Evolutionary conservation across 2,329 filamentous ascomycete species (phyloP), one percentile per base, ranked within the genome.

Genomic region (Ilyonectria mors-panacis): DNA sequence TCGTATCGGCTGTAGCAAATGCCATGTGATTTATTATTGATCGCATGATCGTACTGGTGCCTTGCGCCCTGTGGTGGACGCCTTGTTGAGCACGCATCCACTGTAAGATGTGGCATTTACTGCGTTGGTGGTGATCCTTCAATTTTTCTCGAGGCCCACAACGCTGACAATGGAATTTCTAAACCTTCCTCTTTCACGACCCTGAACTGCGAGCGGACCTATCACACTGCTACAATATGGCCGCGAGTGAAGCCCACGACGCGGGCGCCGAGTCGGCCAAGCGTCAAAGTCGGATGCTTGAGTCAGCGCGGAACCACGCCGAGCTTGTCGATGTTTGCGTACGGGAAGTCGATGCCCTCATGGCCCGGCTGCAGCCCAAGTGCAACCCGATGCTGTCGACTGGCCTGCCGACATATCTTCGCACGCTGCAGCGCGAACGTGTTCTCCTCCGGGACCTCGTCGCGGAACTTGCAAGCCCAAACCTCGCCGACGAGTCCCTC

Each of bases 401-500:
- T 0, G 75, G 76, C 15, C 55, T 78, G 19, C 67, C 73, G 3
- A 42, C 69, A 2, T 75, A 74, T 45, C 51, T 76, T 47, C 71
- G 73, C 59, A 58, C 67, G 17, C 45, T 77, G 15, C 63, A 65
- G 33, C 59, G 61, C 17, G 73, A 77, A 9, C 61, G 68, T 13
- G 64, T 55, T 13, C 39, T 48, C 12, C 58, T 77, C 6, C 47
- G 66, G 21, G 33, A 26, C 6, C 59, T 71, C 2, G 57, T 70
- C 33, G 21, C 59, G 3, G 61, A 67, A 2, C 64, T 76, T 23
- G 42, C 58, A 12, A 33, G 59, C n/a, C 6, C 66, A 13, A n/a
- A 53, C 26, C 37, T 66, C 12, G 45, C 65, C 19, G 66, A 63
- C 5, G 53, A 65, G 5, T 42, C 59, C 4, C 53, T 77, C 33